Percentiles rank a stretch among this genome's conserved stretches.
Evolutionary conservation across 495 filamentous ascomycete species (phyloP).

Genomic region (Oleoguttula mirabilis): DNA sequence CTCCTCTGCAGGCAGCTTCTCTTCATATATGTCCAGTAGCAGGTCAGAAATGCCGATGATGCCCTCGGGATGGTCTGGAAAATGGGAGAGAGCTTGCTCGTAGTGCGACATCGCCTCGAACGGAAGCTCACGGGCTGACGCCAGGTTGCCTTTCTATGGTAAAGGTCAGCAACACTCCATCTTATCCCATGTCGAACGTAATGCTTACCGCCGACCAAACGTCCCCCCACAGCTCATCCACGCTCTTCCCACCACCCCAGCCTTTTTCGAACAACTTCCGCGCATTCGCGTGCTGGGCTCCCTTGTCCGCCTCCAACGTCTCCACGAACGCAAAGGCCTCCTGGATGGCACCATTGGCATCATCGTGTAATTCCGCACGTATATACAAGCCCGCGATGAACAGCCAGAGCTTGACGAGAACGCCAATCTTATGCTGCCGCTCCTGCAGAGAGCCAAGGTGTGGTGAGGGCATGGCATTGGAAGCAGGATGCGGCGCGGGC

Average conservation of each 20-base stretch:
- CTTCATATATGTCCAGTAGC: slow-evolving; percentile 72
- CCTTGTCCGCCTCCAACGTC: slow-evolving; percentile 40
- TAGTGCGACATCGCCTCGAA: slow-evolving; percentile 60
- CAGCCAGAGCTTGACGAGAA: slow-evolving; percentile 72
- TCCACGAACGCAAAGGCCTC: slow-evolving; percentile 66
- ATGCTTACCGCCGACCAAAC: slow-evolving; percentile 55
- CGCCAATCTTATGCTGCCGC: slow-evolving; percentile 30
- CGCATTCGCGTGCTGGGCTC: slow-evolving; percentile 38
- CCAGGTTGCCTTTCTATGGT: slow-evolving; percentile 53
- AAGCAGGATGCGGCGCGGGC: slow-evolving; percentile 31
- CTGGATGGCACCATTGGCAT: slow-evolving; percentile 62
- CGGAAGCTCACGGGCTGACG: slow-evolving; percentile 45
- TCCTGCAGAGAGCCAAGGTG: slow-evolving; percentile 24
- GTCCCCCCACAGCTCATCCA: slow-evolving; percentile 72
- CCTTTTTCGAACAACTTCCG: slow-evolving; percentile 45
- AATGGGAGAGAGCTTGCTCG: slow-evolving; percentile 65
- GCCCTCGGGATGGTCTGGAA: slow-evolving; percentile 63
- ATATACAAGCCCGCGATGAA: slow-evolving; percentile 80
- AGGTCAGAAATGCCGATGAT: slow-evolving; percentile 74
- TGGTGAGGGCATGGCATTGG: slow-evolving; percentile 20
- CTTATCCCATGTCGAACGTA: background rate
- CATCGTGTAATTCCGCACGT: slow-evolving; percentile 61
- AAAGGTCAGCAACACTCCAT: slow-evolving; percentile 23
- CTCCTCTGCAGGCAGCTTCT: slow-evolving; percentile 41
- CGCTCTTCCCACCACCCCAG: slow-evolving; percentile 63